phyloP scores from a whole-genome alignment of 192 early-diverging fungal genomes.

The Coemansia furcata region DNA sequence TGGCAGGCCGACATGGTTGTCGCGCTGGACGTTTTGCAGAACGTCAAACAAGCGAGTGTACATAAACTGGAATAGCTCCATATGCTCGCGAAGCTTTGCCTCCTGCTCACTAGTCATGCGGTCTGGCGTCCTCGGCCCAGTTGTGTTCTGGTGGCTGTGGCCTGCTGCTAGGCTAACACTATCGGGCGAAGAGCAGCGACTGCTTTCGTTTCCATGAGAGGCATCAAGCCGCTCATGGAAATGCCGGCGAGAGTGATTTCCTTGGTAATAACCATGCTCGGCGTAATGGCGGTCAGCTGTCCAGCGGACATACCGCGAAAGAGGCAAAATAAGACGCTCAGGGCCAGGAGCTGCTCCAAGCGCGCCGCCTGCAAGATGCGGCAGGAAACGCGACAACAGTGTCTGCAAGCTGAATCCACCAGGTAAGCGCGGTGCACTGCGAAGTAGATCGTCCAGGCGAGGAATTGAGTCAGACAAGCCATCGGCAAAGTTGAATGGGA shows the following conservation, averaged over 20 bases:
- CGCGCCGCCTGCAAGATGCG: slow-evolving; percentile 25
- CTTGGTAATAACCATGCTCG: slow-evolving; percentile 18
- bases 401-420: slow-evolving; percentile 38
- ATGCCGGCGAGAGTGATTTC: slow-evolving; percentile 1
- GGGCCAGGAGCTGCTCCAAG: slow-evolving; percentile 23
- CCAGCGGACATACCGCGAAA: slow-evolving; percentile 44
- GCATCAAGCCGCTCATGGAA: slow-evolving; percentile 1
- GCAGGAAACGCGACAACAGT: slow-evolving; percentile 43
- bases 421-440: slow-evolving; percentile 31
- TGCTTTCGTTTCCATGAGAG: slow-evolving; percentile 5
- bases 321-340: slow-evolving; percentile 39
- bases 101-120: slow-evolving; percentile 22
- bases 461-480: slow-evolving; percentile 40
- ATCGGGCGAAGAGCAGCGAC: slow-evolving; percentile 22
- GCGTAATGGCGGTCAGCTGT: slow-evolving; percentile 15
- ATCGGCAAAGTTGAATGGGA: slow-evolving; percentile 31
- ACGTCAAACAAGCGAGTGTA: slow-evolving; percentile 72
- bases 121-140: background rate
- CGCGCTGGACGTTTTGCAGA: slow-evolving; percentile 60
- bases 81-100: slow-evolving; percentile 30
- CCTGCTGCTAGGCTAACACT: background rate
- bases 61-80: slow-evolving; percentile 53
- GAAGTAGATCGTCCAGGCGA: slow-evolving; percentile 35
- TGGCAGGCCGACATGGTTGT: slow-evolving; percentile 49
- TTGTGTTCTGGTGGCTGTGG: background rate